A percentile compares a stretch with the other conserved stretches of the same genome.
Conservation (phyloP, 768 basidiomycete species). For the Naematelia aurantialba region DNA sequence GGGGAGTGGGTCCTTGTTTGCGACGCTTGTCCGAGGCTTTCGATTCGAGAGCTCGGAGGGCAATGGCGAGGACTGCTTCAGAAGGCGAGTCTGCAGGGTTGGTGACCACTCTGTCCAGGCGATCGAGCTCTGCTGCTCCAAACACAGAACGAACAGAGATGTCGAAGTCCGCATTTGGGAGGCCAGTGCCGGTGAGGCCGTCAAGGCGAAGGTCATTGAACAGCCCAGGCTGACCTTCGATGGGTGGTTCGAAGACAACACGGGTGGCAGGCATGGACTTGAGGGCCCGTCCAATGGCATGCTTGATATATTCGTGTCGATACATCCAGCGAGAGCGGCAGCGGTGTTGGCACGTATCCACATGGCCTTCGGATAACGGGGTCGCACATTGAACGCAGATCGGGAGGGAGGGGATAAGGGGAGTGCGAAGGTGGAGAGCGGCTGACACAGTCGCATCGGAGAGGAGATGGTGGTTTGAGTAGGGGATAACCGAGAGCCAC, state of each 20-base stretch:
- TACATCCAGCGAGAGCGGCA: not conserved
- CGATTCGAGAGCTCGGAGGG: not conserved
- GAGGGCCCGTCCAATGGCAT: not conserved
- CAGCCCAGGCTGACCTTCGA: not conserved
- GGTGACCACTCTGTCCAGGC: not conserved
- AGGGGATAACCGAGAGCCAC: not conserved
- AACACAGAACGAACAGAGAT: not conserved
- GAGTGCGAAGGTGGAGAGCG: not conserved
- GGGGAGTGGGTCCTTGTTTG: not conserved
- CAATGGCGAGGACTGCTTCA: not conserved
- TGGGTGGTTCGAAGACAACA: not conserved
- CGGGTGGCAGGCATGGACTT: not conserved
- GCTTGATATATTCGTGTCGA: not conserved
- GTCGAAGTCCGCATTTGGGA: not conserved
- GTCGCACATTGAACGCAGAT: not conserved
- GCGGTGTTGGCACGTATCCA: not conserved
- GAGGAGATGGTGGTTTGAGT: not conserved
- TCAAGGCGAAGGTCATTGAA: not conserved
- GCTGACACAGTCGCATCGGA: not conserved
- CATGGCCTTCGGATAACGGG: not conserved
- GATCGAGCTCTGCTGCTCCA: not conserved
- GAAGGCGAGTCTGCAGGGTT: not conserved
- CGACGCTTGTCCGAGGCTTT: not conserved
- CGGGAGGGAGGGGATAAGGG: not conserved
- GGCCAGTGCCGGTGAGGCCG: not conserved